Percentiles rank a stretch among this genome's conserved stretches.
These are phyloP conservation scores for Paraphoma chrysanthemicola DNA, from an alignment of 2,329 filamentous ascomycete genomes.

Conservation along the genomic window DNA sequence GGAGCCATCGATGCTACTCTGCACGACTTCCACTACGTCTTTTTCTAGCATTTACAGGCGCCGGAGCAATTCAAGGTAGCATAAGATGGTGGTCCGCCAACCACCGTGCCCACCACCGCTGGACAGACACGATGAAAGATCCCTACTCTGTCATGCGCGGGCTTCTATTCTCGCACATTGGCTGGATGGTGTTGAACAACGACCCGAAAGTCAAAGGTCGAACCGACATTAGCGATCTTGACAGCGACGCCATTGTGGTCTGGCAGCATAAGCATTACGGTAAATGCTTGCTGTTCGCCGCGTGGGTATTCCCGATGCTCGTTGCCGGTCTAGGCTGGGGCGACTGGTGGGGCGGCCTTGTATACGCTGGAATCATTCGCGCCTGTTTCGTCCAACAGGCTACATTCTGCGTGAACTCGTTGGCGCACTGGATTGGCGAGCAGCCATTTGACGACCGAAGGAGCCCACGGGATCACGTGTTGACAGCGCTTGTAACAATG, in stretches of 20 bases:
- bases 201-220: conserved; percentile 58
- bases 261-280: conserved; percentile 57
- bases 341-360: conserved; percentile 56
- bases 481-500: conserved; percentile 49
- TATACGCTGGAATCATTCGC: conserved; percentile 58
- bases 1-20: conserved; percentile 61
- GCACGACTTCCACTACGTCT: conserved; percentile 52
- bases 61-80: conserved; percentile 56
- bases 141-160: conserved; percentile 58
- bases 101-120: conserved; percentile 59
- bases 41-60: conserved; percentile 55
- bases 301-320: conserved; percentile 52
- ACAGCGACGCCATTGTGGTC: conserved; percentile 56
- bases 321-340: conserved; percentile 57
- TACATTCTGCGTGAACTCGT: conserved; percentile 60
- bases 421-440: conserved; percentile 61
- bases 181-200: conserved; percentile 60
- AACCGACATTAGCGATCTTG: conserved; percentile 58
- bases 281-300: conserved; percentile 52
- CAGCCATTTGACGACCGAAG: conserved; percentile 51
- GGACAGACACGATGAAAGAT: conserved; percentile 59
- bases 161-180: conserved; percentile 56
- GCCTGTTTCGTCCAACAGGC: conserved; percentile 59
- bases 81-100: conserved; percentile 57
- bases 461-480: conserved; percentile 45